Evolutionary conservation across 2,329 filamentous ascomycete genomes (phyloP).

Genomic region (Penicillium sp.): DNA sequence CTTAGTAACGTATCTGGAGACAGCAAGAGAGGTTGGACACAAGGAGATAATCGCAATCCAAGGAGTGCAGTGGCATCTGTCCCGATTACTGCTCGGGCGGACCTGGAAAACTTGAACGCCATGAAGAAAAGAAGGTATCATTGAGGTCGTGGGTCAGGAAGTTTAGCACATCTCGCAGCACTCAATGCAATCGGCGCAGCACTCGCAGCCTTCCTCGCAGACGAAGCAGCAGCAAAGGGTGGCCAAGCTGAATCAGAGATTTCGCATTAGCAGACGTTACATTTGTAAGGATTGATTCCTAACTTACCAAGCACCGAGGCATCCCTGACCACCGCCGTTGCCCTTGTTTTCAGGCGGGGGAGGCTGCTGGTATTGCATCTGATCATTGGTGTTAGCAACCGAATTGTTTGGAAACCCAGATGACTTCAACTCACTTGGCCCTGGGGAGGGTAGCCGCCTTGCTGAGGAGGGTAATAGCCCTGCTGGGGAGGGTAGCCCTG

Average conservation of each 20-base stretch:
- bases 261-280: conserved; percentile 9
- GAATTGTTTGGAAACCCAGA: no score
- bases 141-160: conserved; percentile 21
- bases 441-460: conserved; percentile 30
- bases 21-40: not conserved
- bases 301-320: conserved; percentile 51
- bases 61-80: conserved; percentile 6
- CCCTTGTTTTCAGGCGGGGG: conserved; percentile 39
- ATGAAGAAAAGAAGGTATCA: conserved; percentile 22
- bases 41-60: conserved; percentile 1
- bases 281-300: not conserved
- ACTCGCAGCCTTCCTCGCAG: conserved; percentile 63
- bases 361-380: conserved; percentile 47
- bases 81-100: conserved; percentile 3
- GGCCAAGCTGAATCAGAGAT: conserved; percentile 44
- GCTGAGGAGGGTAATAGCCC: conserved; percentile 22
- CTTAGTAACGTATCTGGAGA: not conserved
- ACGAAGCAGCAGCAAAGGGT: conserved; percentile 63
- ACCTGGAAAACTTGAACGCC: conserved; percentile 17
- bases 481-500: conserved; percentile 10
- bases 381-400: conserved; percentile 20
- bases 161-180: conserved; percentile 45
- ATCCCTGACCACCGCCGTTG: conserved; percentile 39
- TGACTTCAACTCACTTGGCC: not conserved
- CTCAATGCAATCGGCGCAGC: conserved; percentile 61